phyloP scores from a whole-genome alignment of 2,329 filamentous ascomycete species.

The Ilyonectria destructans region DNA sequence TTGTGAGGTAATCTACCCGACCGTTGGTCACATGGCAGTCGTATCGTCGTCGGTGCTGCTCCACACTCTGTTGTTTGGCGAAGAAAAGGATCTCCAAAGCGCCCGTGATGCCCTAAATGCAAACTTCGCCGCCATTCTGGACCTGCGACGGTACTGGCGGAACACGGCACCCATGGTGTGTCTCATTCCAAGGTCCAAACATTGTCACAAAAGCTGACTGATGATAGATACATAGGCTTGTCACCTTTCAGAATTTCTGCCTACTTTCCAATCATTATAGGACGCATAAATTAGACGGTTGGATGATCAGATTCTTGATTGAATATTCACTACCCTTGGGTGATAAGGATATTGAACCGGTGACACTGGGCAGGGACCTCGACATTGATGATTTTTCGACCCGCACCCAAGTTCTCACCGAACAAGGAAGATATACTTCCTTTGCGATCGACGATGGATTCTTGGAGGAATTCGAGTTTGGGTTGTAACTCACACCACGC shows the following conservation, averaged over 20 bases:
- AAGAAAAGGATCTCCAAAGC: slow-evolving; percentile 22
- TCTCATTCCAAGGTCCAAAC: neutral
- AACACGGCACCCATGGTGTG: slow-evolving; percentile 31
- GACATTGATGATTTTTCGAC: neutral
- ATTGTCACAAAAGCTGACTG: neutral
- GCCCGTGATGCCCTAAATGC: slow-evolving; percentile 32
- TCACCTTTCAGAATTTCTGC: slow-evolving; percentile 40
- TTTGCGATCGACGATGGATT: neutral
- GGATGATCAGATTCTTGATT: slow-evolving; percentile 42
- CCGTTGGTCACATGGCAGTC: slow-evolving; percentile 41
- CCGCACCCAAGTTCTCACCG: neutral
- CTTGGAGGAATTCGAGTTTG: too few relatives aligned
- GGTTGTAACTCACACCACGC: too few relatives aligned
- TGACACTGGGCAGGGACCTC: neutral
- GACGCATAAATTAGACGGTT: slow-evolving; percentile 38
- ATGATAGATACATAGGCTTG: slow-evolving; percentile 34
- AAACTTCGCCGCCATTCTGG: slow-evolving; percentile 41
- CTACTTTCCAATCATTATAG: slow-evolving; percentile 28
- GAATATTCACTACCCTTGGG: slow-evolving; percentile 33
- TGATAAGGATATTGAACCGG: slow-evolving; percentile 12
- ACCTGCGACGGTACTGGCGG: slow-evolving; percentile 39
- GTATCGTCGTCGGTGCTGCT: slow-evolving; percentile 41
- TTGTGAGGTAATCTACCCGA: slow-evolving; percentile 36
- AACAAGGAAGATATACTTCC: slow-evolving; percentile 6
- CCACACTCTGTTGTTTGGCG: slow-evolving; percentile 40